phyloP scores from a whole-genome alignment of 805 yeast genomes.

The Kurtzmaniella fragi region DNA sequence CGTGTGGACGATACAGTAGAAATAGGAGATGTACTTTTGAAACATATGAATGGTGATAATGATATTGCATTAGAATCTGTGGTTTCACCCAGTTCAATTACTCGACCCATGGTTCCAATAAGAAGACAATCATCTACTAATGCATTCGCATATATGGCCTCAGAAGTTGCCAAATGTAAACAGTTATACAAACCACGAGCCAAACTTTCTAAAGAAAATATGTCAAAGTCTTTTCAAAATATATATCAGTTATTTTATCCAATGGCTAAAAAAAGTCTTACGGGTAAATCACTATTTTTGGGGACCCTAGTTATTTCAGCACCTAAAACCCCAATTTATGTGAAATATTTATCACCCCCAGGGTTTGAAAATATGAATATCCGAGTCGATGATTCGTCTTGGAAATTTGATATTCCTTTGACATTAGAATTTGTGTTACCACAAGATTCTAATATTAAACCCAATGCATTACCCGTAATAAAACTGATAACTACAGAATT shows the following conservation, averaged over 20 bases:
- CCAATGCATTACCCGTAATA: constrained; percentile 13
- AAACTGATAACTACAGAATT: constrained; percentile 14
- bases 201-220: background rate
- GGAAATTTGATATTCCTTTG: constrained; percentile 5
- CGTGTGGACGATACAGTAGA: constrained; percentile 22
- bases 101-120: no score
- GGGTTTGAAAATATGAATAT: background rate
- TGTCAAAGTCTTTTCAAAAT: constrained; percentile 2
- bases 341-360: constrained; percentile 7
- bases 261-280: constrained; percentile 10
- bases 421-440: constrained; percentile 1
- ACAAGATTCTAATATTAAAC: no score
- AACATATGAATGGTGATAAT: background rate
- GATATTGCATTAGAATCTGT: no score
- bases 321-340: background rate
- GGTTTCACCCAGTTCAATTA: no score
- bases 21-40: background rate
- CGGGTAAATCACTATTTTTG: constrained; percentile 7
- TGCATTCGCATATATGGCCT: background rate
- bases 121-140: no score
- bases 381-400: background rate
- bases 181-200: constrained; percentile 15
- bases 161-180: constrained; percentile 13
- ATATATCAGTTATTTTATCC: constrained; percentile 8
- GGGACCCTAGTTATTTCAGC: constrained; percentile 6